Base-by-base conservation (phyloP, 345 rosid species). In the Tarenaya hassleriana region DNA sequence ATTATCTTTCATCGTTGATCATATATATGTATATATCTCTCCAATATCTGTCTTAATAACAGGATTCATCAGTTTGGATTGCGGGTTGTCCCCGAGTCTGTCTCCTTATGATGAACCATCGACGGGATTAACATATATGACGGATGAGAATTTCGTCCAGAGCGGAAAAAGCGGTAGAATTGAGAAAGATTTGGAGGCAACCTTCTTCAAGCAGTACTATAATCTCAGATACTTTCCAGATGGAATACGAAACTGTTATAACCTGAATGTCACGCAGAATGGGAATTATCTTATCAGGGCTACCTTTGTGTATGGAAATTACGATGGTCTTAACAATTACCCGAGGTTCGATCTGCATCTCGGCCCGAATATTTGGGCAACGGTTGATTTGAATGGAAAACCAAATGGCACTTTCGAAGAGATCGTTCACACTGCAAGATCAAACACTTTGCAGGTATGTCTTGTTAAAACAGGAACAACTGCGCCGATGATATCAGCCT, bases 41-140 rank as follows among this genome's bases (percentile, higher is more conserved):
- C n/a, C n/a, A n/a, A n/a, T 31, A 37, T 50, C 0, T 55, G 47
- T 19, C n/a, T 16, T 4, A n/a, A 50, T 13, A 29, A 46, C 66
- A 75, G 80, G 77, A 11, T 72, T 72, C 59, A 63, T 74, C 16
- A 78, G 77, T 52, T 63, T 77, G 52, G 80, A 67, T 47, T 74
- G 83, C 51, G 84, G 81, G 4, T 62, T 56, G 32, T 19, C 43
- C 3, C 57, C 68, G 1, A 41, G 27, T 29, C 21, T 41, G 11
- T 27, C 52, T 1, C 53, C 38, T 14, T 75, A 70, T 24, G 24
- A n/a, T 0, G 76, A 75, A 16, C 35, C 12, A 4, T 0, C 17
- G 1, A 68, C 67, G 3, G 67, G 58, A 2, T 48, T 78, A 24
- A 5, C 29, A 14, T 75, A 72, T 56, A 24, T 47, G 15, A 57